phyloP scores from a whole-genome alignment of 2,329 filamentous ascomycete species.

The Stylonectria norvegica region DNA sequence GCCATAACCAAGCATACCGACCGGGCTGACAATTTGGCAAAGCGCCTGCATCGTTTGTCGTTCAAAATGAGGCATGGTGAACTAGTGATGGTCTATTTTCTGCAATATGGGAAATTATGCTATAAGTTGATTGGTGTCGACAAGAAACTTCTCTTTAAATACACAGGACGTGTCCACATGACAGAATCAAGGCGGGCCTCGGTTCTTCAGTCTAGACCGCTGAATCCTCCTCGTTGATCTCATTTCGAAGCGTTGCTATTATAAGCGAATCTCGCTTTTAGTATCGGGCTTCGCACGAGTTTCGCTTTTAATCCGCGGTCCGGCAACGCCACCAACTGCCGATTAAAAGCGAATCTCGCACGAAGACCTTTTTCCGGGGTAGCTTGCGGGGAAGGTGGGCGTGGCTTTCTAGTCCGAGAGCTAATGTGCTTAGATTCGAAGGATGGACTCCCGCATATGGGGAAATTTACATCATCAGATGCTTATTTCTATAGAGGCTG shows the following conservation, averaged over 20 bases:
- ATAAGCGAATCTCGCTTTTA: not conserved
- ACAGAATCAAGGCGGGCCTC: too few relatives aligned
- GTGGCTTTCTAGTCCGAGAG: not conserved
- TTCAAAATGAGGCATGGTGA: too few relatives aligned
- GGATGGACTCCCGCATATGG: not conserved
- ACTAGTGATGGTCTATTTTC: too few relatives aligned
- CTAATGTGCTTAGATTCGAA: not conserved
- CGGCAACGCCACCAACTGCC: not conserved
- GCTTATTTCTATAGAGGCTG: not conserved
- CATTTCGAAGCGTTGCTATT: not conserved
- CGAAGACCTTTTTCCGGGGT: not conserved
- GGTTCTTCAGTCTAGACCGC: too few relatives aligned
- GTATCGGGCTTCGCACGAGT: not conserved
- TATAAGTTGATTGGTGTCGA: too few relatives aligned
- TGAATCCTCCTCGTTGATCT: not conserved
- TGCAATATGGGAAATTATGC: too few relatives aligned
- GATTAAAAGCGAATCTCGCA: not conserved
- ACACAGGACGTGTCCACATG: too few relatives aligned
- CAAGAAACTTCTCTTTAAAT: too few relatives aligned
- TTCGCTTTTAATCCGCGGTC: not conserved
- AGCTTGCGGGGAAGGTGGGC: not conserved
- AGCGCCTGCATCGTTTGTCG: too few relatives aligned
- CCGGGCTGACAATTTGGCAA: constrained; percentile 43
- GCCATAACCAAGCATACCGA: constrained; percentile 50
- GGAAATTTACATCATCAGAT: not conserved